These are phyloP conservation scores for Psilocybe mexicana DNA, from an alignment of 1,284 basidiomycete species.

Conservation along the genomic window DNA sequence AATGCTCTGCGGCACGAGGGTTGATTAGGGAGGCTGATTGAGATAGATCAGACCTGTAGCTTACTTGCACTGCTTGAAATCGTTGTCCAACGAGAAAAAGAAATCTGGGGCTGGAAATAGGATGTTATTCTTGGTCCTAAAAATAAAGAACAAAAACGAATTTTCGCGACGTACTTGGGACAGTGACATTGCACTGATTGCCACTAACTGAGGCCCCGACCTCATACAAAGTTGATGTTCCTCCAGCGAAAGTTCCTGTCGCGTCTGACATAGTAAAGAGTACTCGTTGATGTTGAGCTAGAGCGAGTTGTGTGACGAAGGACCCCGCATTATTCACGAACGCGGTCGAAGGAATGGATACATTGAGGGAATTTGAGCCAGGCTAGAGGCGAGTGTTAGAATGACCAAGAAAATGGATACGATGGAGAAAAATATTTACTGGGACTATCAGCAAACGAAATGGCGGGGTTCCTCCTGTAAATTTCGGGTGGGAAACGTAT, in stretches of 20 bases:
- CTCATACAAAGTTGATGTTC: slow-evolving; percentile 21
- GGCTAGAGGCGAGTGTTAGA: slow-evolving; percentile 13
- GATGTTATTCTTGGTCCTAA: too few relatives aligned
- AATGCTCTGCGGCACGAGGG: slow-evolving; percentile 20
- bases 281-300: slow-evolving; percentile 13
- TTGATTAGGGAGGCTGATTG: not conserved
- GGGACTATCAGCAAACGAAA: slow-evolving; percentile 8
- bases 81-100: slow-evolving; percentile 22
- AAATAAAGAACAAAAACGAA: not conserved
- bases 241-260: slow-evolving; percentile 24
- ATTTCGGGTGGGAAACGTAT: not conserved
- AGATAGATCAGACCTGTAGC: not conserved
- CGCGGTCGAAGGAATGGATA: slow-evolving; percentile 23
- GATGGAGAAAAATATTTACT: not conserved
- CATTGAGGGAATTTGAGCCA: slow-evolving; percentile 21
- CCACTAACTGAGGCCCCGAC: slow-evolving; percentile 20
- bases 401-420: not conserved
- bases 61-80: slow-evolving; percentile 28
- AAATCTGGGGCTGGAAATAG: slow-evolving; percentile 22
- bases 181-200: slow-evolving; percentile 21
- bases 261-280: slow-evolving; percentile 29
- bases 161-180: slow-evolving; percentile 20
- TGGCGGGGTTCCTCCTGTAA: slow-evolving; percentile 7
- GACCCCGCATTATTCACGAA: slow-evolving; percentile 19
- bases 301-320: slow-evolving; percentile 18